Percentiles rank a stretch among this genome's conserved stretches.
phyloP scores from a whole-genome alignment of 441 rosid genomes.

The Mallotus japonicus region DNA sequence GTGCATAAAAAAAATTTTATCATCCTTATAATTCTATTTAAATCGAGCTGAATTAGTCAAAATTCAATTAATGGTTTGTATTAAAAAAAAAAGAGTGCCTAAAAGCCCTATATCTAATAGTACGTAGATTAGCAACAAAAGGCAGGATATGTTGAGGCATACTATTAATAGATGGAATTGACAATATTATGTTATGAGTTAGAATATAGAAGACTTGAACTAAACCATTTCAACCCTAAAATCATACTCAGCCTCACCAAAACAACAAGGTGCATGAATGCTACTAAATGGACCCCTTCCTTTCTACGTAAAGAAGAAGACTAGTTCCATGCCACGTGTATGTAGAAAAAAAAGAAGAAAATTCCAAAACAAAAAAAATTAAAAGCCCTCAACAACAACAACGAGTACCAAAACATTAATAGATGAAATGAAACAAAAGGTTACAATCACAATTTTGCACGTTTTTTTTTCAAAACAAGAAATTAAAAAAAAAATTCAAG shows the following conservation, averaged over 20 bases:
- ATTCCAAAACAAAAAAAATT: neutral
- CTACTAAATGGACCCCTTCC: neutral
- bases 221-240: neutral
- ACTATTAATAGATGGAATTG: too few species aligned
- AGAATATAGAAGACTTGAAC: too few species aligned
- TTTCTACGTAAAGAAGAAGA: neutral
- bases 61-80: too few species aligned
- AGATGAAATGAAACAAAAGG: neutral
- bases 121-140: too few species aligned
- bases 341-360: neutral
- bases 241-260: neutral
- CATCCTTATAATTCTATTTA: too few species aligned
- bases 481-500: neutral
- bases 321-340: neutral
- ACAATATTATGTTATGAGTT: too few species aligned
- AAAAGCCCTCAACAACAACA: neutral
- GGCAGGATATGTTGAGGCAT: too few species aligned
- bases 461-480: neutral
- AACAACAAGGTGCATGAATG: constrained; percentile 10
- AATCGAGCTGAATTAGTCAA: too few species aligned
- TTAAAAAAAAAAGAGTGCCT: too few species aligned
- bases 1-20: too few species aligned
- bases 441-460: neutral
- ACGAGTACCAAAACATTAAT: neutral
- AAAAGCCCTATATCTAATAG: too few species aligned